Conservation (phyloP, 1,139 yeast genomes). For the Yamadazyma atmosphaerica region DNA sequence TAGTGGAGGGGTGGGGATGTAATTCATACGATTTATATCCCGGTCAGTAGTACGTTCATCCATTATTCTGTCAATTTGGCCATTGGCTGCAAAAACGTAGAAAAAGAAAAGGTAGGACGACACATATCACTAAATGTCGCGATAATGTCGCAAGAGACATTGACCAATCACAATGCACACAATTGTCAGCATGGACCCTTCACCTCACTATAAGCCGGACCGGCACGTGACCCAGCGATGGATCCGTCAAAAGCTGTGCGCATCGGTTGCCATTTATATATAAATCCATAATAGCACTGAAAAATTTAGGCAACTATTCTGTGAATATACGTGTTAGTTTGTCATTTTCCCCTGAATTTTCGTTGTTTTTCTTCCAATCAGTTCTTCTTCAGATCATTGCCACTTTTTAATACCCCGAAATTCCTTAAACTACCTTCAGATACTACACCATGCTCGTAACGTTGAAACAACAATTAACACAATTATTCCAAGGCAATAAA, state of each 20-base stretch:
- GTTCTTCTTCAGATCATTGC: no score
- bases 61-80: no score
- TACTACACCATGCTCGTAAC: slow-evolving; percentile 29
- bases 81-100: background rate
- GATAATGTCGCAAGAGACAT: no score
- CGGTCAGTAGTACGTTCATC: no score
- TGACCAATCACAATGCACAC: slow-evolving; percentile 12
- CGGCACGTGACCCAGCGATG: slow-evolving; percentile 4
- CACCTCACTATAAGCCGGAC: no score
- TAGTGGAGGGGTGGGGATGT: no score
- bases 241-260: background rate
- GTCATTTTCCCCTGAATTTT: background rate
- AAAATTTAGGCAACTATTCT: background rate
- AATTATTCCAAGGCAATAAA: slow-evolving; percentile 21
- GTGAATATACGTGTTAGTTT: no score
- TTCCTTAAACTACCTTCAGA: background rate
- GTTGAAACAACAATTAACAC: slow-evolving; percentile 35
- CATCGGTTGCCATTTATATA: slow-evolving; percentile 4
- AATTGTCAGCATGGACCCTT: slow-evolving; percentile 15
- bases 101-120: no score
- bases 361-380: no score
- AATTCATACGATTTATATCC: no score
- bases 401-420: no score
- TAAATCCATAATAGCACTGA: slow-evolving; percentile 5
- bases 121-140: no score